phyloP scores from a whole-genome alignment of 1,284 basidiomycete species.

The Tylopilus sp. region DNA sequence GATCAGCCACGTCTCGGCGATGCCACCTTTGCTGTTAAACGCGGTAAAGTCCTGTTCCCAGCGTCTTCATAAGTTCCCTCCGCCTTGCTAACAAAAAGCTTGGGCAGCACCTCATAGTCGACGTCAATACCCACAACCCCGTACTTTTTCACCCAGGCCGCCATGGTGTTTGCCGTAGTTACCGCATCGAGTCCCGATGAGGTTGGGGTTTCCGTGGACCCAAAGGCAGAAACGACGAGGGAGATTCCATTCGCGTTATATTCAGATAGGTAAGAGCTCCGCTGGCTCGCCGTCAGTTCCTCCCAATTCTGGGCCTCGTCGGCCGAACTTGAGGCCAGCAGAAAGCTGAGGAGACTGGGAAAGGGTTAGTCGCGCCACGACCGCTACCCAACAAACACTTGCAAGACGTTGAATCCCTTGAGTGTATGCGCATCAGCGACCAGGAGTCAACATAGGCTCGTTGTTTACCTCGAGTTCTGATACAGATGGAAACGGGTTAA shows the following conservation, averaged over 20 bases:
- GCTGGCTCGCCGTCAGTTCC: conserved; percentile 31
- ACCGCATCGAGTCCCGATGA: conserved; percentile 41
- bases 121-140: conserved; percentile 55
- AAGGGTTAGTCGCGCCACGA: neutral
- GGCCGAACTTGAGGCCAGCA: conserved; percentile 41
- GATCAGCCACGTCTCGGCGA: conserved; percentile 46
- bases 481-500: conserved; percentile 41
- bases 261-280: conserved; percentile 39
- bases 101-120: conserved; percentile 47
- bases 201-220: conserved; percentile 53
- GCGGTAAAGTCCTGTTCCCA: conserved; percentile 46
- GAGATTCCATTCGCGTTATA: conserved; percentile 49
- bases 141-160: conserved; percentile 48
- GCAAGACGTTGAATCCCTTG: conserved; percentile 52
- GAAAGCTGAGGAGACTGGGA: conserved; percentile 44
- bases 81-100: neutral
- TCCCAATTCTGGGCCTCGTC: conserved; percentile 48
- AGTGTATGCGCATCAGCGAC: neutral
- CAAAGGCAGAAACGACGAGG: conserved; percentile 51
- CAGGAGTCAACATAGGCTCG: neutral
- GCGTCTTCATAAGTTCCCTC: neutral
- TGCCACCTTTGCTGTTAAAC: conserved; percentile 39
- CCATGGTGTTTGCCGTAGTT: conserved; percentile 45
- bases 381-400: conserved; percentile 14
- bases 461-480: conserved; percentile 39